Percentiles rank a stretch among this genome's conserved stretches.
These are phyloP conservation scores for Plasmodium berghei DNA, from an alignment of 169 alveolate genomes.

Conservation along the genomic window DNA sequence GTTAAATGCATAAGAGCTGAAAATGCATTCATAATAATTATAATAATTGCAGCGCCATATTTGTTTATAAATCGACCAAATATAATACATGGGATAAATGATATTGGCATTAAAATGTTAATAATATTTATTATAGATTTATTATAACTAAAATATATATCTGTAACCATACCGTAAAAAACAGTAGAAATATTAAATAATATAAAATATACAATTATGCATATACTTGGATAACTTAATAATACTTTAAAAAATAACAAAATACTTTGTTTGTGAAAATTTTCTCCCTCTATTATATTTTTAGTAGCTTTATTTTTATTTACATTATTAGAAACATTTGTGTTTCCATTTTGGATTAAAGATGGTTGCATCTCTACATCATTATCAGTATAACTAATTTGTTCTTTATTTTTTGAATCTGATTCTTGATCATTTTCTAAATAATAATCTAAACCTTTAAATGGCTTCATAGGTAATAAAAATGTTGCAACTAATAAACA, in stretches of 20 bases:
- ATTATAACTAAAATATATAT: constrained; percentile 62
- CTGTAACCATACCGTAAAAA: constrained; percentile 70
- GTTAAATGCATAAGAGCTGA: constrained; percentile 79
- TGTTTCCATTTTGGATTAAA: not conserved
- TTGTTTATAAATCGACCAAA: constrained; percentile 69
- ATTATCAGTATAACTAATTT: not conserved
- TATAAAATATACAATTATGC: constrained; percentile 41
- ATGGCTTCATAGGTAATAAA: constrained; percentile 41
- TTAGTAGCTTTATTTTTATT: not conserved
- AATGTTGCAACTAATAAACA: constrained; percentile 38
- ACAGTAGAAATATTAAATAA: constrained; percentile 60
- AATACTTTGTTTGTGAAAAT: constrained; percentile 30
- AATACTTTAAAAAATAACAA: constrained; percentile 37
- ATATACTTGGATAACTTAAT: constrained; percentile 44
- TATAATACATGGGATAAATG: constrained; percentile 58
- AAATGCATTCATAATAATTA: constrained; percentile 72
- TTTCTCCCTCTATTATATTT: constrained; percentile 1
- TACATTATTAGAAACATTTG: not conserved
- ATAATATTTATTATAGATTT: constrained; percentile 35
- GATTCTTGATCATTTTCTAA: constrained; percentile 2
- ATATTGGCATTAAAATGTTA: constrained; percentile 45
- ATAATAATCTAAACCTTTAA: constrained; percentile 61
- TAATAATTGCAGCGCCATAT: constrained; percentile 68
- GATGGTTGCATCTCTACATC: not conserved
- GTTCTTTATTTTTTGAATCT: not conserved